phyloP scores from a whole-genome alignment of 2,329 filamentous ascomycete species.

The Monosporascus sp. region DNA sequence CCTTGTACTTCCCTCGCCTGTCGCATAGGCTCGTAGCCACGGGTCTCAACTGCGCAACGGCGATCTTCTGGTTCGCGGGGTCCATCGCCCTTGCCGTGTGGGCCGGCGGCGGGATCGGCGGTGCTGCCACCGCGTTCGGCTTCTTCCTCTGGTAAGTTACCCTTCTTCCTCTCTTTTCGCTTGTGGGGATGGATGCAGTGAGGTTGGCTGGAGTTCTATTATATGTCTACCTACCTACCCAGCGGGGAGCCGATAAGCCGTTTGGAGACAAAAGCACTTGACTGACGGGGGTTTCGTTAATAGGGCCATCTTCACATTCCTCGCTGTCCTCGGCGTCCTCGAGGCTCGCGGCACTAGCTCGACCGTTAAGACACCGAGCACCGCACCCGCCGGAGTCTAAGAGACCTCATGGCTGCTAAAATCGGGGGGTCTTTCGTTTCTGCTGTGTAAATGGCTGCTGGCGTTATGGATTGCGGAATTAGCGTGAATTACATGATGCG shows the following conservation, averaged over 20 bases:
- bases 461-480: too few relatives aligned
- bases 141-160: constrained; percentile 53
- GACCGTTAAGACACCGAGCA: not conserved
- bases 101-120: constrained; percentile 51
- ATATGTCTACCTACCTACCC: not conserved
- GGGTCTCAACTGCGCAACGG: constrained; percentile 64
- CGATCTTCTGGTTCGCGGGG: constrained; percentile 86
- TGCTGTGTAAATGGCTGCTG: too few relatives aligned
- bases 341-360: constrained; percentile 27
- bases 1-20: constrained; percentile 53
- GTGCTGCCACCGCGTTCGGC: constrained; percentile 61
- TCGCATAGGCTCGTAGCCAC: constrained; percentile 63
- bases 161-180: not conserved
- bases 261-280: too few relatives aligned
- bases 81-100: constrained; percentile 70
- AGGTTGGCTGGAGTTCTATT: not conserved
- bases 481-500: too few relatives aligned
- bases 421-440: too few relatives aligned
- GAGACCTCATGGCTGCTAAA: too few relatives aligned
- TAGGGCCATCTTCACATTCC: constrained; percentile 44
- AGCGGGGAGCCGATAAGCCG: not conserved
- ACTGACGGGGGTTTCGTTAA: too few relatives aligned
- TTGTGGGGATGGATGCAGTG: not conserved
- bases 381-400: not conserved
- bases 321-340: constrained; percentile 42